Conservation (phyloP, 495 filamentous ascomycete genomes). For the Physcia stellaris region DNA sequence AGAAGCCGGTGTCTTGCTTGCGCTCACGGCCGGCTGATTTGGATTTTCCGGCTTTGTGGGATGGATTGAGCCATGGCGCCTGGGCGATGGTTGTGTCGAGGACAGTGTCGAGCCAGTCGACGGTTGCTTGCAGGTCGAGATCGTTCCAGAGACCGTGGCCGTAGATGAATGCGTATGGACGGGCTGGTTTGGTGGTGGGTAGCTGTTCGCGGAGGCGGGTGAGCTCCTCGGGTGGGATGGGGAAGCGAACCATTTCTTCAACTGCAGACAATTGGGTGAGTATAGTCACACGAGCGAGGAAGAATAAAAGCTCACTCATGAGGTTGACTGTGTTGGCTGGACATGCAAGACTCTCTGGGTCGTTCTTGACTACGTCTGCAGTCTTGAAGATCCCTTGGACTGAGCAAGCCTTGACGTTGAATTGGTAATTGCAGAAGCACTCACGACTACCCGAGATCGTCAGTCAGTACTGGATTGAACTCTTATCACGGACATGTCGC, state of each 20-base stretch:
- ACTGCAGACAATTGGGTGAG: conserved; percentile 19
- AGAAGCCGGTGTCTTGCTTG: conserved; percentile 11
- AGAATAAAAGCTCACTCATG: conserved; percentile 18
- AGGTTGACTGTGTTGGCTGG: conserved; percentile 24
- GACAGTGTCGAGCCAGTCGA: conserved; percentile 30
- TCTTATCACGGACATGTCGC: conserved; percentile 5
- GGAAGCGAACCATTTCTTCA: conserved; percentile 35
- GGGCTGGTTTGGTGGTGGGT: conserved; percentile 21
- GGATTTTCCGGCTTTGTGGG: conserved; percentile 4
- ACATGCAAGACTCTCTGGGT: conserved; percentile 31
- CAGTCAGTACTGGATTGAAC: not conserved
- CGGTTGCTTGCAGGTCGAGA: conserved; percentile 29
- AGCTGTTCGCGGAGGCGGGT: conserved; percentile 25
- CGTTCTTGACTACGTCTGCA: conserved; percentile 31
- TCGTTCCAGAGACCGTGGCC: conserved; percentile 41
- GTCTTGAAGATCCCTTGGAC: conserved; percentile 40
- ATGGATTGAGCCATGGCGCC: conserved; percentile 14
- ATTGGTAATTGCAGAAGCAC: conserved; percentile 41
- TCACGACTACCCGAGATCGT: conserved; percentile 22
- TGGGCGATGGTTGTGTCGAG: conserved; percentile 17
- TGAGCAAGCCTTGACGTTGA: conserved; percentile 38
- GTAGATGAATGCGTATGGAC: conserved; percentile 32
- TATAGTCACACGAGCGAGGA: conserved; percentile 1
- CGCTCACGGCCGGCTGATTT: not conserved
- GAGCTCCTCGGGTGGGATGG: conserved; percentile 30